A percentile compares a stretch with the other conserved stretches of the same genome.
These are phyloP conservation scores for Blastocystis sp. DNA, from an alignment of 352 stramenopile genomes.

Conservation along the genomic window DNA sequence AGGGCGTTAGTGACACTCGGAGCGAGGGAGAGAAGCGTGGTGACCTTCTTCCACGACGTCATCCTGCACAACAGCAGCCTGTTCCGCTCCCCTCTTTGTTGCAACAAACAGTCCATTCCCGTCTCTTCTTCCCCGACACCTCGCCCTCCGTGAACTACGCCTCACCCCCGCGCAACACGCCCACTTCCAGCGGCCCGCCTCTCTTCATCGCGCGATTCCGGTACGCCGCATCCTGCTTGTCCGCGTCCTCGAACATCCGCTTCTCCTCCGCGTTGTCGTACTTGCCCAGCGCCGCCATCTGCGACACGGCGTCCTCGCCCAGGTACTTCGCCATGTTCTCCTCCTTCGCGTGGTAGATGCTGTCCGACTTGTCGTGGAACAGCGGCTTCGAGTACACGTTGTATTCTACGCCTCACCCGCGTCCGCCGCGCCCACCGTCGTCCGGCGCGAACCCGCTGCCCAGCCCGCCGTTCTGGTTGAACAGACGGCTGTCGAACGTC, in stretches of 20 bases:
- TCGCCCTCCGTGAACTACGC: slow-evolving; percentile 57
- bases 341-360: slow-evolving; percentile 77
- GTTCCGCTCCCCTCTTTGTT: not conserved
- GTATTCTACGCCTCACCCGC: slow-evolving; percentile 79
- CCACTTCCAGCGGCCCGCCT: slow-evolving; percentile 29
- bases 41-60: not conserved
- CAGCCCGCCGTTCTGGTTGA: slow-evolving; percentile 94
- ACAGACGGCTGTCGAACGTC: slow-evolving; percentile 93
- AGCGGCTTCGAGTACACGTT: slow-evolving; percentile 95
- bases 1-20: slow-evolving; percentile 3
- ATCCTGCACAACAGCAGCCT: not conserved
- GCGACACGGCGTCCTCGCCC: slow-evolving; percentile 10
- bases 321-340: slow-evolving; percentile 63
- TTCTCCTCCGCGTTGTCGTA: slow-evolving; percentile 3
- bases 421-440: slow-evolving; percentile 76
- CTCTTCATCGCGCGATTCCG: slow-evolving; percentile 11
- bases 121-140: slow-evolving; percentile 12
- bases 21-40: not conserved
- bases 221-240: slow-evolving; percentile 38
- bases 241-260: slow-evolving; percentile 1
- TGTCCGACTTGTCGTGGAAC: slow-evolving; percentile 79
- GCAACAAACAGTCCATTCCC: not conserved
- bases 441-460: slow-evolving; percentile 90
- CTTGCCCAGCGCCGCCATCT: slow-evolving; percentile 10
- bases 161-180: not conserved